Evolutionary conservation across 108 stramenopile genomes (phyloP).

Genomic region (Fragilaria radians): DNA sequence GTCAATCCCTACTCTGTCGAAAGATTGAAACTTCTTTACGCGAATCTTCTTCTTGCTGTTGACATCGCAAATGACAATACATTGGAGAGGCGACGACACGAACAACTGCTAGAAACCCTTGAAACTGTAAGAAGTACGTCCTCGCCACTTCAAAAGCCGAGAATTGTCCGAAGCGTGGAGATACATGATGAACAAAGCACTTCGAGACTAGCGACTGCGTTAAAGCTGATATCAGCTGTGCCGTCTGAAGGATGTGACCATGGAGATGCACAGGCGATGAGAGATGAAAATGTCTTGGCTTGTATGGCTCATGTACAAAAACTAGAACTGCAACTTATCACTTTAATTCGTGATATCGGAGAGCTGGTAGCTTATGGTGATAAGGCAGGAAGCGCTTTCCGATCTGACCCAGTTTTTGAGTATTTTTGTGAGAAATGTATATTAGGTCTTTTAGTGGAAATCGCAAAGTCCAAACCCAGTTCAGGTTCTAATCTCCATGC

Average conservation of each 20-base stretch:
- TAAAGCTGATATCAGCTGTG: conserved; percentile 36
- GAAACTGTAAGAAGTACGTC: not conserved
- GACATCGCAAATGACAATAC: conserved; percentile 1
- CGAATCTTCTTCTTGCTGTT: not conserved
- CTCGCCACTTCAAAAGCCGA: not conserved
- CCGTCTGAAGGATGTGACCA: conserved; percentile 25
- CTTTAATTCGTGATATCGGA: conserved; percentile 29
- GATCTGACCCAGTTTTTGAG: conserved; percentile 45
- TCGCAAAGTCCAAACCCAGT: conserved; percentile 38
- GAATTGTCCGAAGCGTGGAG: too few species aligned
- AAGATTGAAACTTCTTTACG: conserved; percentile 4
- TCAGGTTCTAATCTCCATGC: conserved; percentile 30
- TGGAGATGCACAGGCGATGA: conserved; percentile 20
- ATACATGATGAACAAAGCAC: not conserved
- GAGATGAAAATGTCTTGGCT: conserved; percentile 25
- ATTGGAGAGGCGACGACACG: not conserved
- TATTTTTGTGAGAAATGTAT: conserved; percentile 86
- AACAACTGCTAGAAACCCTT: not conserved
- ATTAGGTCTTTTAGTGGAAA: conserved; percentile 63
- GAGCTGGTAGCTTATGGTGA: conserved; percentile 30
- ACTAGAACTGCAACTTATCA: conserved; percentile 24
- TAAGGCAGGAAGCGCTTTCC: not conserved
- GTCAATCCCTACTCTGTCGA: not conserved
- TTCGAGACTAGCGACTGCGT: conserved; percentile 21
- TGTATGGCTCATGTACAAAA: conserved; percentile 23